These are phyloP conservation scores for Phymatotrichopsis omnivora DNA, from an alignment of 2,329 filamentous ascomycete species.

Conservation along the genomic window DNA sequence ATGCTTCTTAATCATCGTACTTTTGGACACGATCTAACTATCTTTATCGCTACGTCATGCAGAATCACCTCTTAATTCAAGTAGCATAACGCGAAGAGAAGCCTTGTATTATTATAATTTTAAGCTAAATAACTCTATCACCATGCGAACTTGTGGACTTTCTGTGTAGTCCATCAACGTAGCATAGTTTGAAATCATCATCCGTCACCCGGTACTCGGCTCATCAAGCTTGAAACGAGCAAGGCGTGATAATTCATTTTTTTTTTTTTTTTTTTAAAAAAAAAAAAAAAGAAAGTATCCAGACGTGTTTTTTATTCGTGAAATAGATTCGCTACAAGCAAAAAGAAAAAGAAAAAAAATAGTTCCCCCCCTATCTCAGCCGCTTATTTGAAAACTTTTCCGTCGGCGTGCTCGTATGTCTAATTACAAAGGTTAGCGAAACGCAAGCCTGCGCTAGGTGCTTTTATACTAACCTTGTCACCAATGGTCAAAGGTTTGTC, in stretches of 20 bases:
- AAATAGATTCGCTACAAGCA: neutral
- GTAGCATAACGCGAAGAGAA: too few species aligned
- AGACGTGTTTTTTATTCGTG: too few species aligned
- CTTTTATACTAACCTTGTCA: slow-evolving; percentile 56
- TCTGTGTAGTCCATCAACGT: neutral
- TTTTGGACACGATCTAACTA: too few species aligned
- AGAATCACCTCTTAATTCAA: too few species aligned
- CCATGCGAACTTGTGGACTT: too few species aligned
- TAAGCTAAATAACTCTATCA: too few species aligned
- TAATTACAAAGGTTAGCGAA: slow-evolving; percentile 5
- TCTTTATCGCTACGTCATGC: too few species aligned
- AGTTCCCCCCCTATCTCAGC: slow-evolving; percentile 43
- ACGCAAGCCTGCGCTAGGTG: neutral
- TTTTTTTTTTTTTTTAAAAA: neutral
- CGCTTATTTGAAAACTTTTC: slow-evolving; percentile 98
- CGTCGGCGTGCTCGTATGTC: slow-evolving; percentile 54
- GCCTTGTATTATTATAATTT: too few species aligned
- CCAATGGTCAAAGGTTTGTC: slow-evolving; percentile 70
- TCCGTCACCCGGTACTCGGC: neutral
- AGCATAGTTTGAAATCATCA: neutral
- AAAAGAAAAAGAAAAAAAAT: neutral
- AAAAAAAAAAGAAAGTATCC: neutral
- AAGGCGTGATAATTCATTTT: neutral
- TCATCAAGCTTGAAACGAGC: neutral
- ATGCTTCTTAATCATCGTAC: too few species aligned